Base-by-base conservation (phyloP, 225 moss, liverwort and hornwort species). In the Sphagnum tenellum region DNA sequence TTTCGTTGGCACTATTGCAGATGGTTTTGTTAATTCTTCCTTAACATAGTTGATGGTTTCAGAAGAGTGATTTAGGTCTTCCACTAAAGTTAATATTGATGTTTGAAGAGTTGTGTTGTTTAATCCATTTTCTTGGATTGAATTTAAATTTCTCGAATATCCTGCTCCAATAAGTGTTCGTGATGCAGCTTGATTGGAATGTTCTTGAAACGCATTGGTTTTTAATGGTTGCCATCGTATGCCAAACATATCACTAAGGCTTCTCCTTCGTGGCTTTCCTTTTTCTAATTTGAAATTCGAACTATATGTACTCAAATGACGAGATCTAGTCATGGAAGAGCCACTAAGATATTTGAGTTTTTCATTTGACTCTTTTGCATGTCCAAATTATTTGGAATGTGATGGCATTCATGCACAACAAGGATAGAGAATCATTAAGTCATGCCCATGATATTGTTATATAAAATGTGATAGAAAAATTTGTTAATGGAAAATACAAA, bases 41-140 rank as follows among this genome's bases (percentile, higher is more conserved):
- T 29, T 0, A 29, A 29, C 29, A 29, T 29, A 29, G 29, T 29
- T 29, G 29, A 29, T 29, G 29, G 29, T 29, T 29, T 29, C 29
- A 29, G 29, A 29, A 29, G 29, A 29, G 29, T 29, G 1, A 56
- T 69, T 81, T 5, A 91, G 69, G 8, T 91, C 89, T 63, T 82
- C 61, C 12, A 82, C 82, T 55, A 94, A 76, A 65, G 77, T 51
- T 12, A 94, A 63, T 56, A 94, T 74, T 29, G 94, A 91, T 68
- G 81, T 81, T 70, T 94, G 94, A 12, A 94, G 73, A 49, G 81
- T 82, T 48, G 91, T 91, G 60, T 79, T 86, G 57, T 80, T 78
- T 63, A 76, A 73, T 0, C 4, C 12, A 0, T 77, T 80, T 45
- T 80, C 80, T 71, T 80, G 77, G 52, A 64, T 71, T 1, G 80